These are phyloP conservation scores for Aureobasidium vineae DNA, from an alignment of 2,329 filamentous ascomycete genomes.

Conservation along the genomic window DNA sequence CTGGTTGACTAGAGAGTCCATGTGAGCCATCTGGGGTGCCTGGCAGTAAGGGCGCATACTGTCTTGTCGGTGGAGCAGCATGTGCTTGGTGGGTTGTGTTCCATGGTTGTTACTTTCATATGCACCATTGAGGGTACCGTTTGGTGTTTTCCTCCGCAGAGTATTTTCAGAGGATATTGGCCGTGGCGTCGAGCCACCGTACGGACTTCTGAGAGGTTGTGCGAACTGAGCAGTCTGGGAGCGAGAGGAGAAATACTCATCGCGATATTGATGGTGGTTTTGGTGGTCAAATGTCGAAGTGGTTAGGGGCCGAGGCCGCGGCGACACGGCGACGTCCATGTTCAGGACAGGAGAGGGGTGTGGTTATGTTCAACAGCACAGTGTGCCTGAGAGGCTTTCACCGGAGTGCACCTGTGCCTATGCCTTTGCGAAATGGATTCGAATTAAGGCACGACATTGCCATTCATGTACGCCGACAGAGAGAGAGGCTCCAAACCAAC, in stretches of 20 bases:
- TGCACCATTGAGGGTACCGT: constrained; percentile 85
- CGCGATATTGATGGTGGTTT: constrained; percentile 20
- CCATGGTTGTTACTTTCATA: constrained; percentile 70
- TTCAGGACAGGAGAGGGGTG: neutral
- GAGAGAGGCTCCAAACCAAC: constrained; percentile 3
- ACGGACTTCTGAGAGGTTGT: constrained; percentile 26
- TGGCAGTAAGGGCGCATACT: constrained; percentile 2
- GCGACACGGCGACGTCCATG: constrained; percentile 23
- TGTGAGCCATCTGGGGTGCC: constrained; percentile 46
- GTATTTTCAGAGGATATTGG: constrained; percentile 61
- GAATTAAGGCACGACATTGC: constrained; percentile 26
- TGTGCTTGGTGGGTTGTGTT: constrained; percentile 64
- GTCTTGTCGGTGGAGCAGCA: constrained; percentile 60
- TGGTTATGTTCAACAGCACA: constrained; percentile 13
- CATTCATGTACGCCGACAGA: constrained; percentile 15
- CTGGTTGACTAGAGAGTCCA: constrained; percentile 63
- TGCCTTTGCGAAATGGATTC: constrained; percentile 36
- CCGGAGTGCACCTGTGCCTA: constrained; percentile 37
- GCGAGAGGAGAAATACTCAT: constrained; percentile 27
- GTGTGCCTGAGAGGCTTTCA: constrained; percentile 31
- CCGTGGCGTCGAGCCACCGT: constrained; percentile 5
- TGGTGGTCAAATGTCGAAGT: constrained; percentile 26
- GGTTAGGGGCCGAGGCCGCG: constrained; percentile 29
- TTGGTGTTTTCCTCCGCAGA: constrained; percentile 86
- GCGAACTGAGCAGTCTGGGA: constrained; percentile 18